These are phyloP conservation scores for Phanerochaete carnosa DNA, from an alignment of 768 basidiomycete genomes.

Conservation along the genomic window DNA sequence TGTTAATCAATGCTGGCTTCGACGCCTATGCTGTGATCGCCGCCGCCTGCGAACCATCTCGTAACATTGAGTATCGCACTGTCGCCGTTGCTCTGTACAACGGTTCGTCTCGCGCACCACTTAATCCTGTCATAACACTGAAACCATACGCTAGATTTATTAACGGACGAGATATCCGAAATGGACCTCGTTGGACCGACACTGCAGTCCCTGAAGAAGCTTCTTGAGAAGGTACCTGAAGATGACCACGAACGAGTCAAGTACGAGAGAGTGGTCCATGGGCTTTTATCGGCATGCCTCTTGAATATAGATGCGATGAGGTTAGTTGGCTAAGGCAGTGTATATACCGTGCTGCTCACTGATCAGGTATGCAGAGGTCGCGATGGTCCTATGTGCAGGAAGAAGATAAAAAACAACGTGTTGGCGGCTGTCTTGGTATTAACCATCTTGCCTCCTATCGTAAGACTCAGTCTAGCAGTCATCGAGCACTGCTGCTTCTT, in stretches of 20 bases:
- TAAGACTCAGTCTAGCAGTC: slow-evolving; percentile 67
- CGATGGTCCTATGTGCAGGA: slow-evolving; percentile 66
- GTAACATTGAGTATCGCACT: slow-evolving; percentile 74
- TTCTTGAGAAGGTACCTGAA: slow-evolving; percentile 56
- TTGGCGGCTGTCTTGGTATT: slow-evolving; percentile 82
- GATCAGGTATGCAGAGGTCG: slow-evolving; percentile 57
- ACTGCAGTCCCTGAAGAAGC: slow-evolving; percentile 71
- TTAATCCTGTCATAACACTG: neutral
- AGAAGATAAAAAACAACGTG: slow-evolving; percentile 90
- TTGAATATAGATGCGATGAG: slow-evolving; percentile 90
- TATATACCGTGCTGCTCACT: neutral
- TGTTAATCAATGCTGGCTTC: slow-evolving; percentile 63
- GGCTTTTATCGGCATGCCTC: slow-evolving; percentile 81
- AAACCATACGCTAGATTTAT: slow-evolving; percentile 47
- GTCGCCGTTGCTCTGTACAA: slow-evolving; percentile 78
- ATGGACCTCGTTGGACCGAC: slow-evolving; percentile 80
- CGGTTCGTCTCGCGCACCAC: slow-evolving; percentile 40
- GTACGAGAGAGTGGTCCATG: slow-evolving; percentile 66
- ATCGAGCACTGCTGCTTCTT: slow-evolving; percentile 85
- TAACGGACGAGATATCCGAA: slow-evolving; percentile 83
- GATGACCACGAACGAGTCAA: slow-evolving; percentile 41
- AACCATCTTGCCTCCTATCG: slow-evolving; percentile 66
- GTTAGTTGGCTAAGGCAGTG: slow-evolving; percentile 39
- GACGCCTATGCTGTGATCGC: slow-evolving; percentile 59
- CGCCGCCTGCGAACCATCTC: slow-evolving; percentile 46